A percentile compares a stretch with the other conserved stretches of the same genome.
Conservation (phyloP, 169 alveolate genomes). For the Neospora caninum region DNA sequence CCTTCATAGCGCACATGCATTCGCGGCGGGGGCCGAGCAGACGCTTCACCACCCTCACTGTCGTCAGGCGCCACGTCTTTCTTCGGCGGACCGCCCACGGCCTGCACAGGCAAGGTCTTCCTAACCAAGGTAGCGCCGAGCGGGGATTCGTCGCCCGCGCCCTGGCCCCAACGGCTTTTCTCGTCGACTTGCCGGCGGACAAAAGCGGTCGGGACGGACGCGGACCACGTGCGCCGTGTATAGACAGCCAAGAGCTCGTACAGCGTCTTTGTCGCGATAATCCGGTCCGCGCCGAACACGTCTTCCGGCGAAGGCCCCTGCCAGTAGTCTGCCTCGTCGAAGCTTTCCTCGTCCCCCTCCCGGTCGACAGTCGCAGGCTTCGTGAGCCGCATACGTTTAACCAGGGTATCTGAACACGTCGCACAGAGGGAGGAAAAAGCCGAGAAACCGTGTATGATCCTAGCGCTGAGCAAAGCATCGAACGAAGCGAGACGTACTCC, state of each 20-base stretch:
- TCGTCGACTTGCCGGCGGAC: background rate
- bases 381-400: background rate
- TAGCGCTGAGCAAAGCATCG: too few species aligned
- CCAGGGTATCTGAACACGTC: background rate
- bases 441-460: too few species aligned
- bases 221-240: slow-evolving; percentile 22
- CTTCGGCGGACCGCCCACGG: background rate
- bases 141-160: too few species aligned
- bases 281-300: background rate
- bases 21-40: background rate
- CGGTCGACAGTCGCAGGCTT: background rate
- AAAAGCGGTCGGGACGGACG: background rate
- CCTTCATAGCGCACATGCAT: too few species aligned
- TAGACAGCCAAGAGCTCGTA: background rate
- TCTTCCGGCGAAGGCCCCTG: background rate
- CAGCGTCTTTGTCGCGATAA: background rate
- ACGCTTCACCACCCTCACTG: background rate
- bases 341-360: background rate
- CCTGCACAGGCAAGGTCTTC: too few species aligned
- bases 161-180: background rate
- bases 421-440: too few species aligned
- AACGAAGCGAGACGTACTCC: too few species aligned
- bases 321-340: background rate
- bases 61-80: background rate
- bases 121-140: too few species aligned